These are phyloP conservation scores for Cyclotella baltica DNA, from an alignment of 108 stramenopile genomes.

Conservation along the genomic window DNA sequence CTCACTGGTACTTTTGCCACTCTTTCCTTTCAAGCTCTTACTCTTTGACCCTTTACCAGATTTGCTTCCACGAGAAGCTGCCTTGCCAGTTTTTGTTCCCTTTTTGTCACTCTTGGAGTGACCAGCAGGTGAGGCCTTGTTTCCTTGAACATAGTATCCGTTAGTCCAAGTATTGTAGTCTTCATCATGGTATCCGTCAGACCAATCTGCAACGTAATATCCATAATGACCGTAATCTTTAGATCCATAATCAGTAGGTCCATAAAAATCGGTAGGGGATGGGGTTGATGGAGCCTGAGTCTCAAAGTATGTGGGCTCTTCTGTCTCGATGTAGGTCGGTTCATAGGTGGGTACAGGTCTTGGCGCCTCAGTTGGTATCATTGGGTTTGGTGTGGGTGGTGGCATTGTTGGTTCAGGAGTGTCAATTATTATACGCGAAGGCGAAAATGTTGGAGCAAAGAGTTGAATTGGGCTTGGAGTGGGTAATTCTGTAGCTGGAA, in stretches of 20 bases:
- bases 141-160: background rate
- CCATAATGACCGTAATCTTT: too few species aligned
- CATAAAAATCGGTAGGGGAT: background rate
- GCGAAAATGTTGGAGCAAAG: too few species aligned
- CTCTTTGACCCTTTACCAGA: slow-evolving; percentile 10
- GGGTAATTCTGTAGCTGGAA: too few species aligned
- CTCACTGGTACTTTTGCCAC: background rate
- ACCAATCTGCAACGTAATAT: too few species aligned
- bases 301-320: background rate
- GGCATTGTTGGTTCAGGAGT: background rate
- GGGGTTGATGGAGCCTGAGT: background rate
- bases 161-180: background rate
- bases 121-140: background rate
- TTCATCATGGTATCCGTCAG: too few species aligned
- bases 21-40: slow-evolving; percentile 8
- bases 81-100: background rate
- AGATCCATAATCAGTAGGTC: too few species aligned
- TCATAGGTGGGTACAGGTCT: too few species aligned
- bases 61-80: background rate
- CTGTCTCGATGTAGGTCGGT: too few species aligned
- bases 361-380: too few species aligned
- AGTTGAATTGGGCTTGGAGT: too few species aligned
- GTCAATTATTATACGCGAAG: too few species aligned
- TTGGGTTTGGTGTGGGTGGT: background rate
- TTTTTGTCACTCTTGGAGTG: background rate